Evolutionary conservation across 23 red algal genomes (phyloP), one percentile per base, ranked within the genome.

Genomic region (Gracilaria gracilis): DNA sequence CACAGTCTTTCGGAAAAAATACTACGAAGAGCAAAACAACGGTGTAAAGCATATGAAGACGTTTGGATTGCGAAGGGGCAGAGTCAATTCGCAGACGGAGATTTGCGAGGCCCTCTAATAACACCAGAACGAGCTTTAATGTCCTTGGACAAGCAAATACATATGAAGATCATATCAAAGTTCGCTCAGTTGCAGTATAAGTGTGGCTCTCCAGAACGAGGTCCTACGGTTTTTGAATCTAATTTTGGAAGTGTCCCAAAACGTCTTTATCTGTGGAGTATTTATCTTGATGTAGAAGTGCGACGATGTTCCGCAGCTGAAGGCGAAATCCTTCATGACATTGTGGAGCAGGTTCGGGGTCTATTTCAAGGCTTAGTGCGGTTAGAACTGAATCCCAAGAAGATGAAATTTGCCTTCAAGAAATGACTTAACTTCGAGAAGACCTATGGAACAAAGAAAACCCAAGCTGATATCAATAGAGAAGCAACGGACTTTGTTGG

Each of bases 101-200:
- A 96, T 33, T 40, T 74, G 9, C 42, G 42, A 25, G 90, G 7
- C 0, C 94, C 80, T 32, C 82, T 94, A 17, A 77, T 57, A 20
- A 80, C 86, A 32, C 80, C 90, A 3, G 94, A 96, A 77, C 82
- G 91, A 13, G 93, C 97, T 42, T 83, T 99, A 50, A 35, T 83
- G 29, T 58, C 89, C 57, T 61, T 99, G 64, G 80, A 89, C 32
- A 51, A 86, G 66, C 38, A 44, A 28, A 80, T 87, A 48, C 97
- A 96, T 77, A 40, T 96, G 13, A 78, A 32, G n/a, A 76, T 88
- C 42, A 96, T 95, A 57, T 69, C 92, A 23, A 94, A 94, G 82
- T 96, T 95, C 88, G 93, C 94, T 39, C 82, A 88, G 38, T 86
- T 99, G 50, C 94, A 99, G 76, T 99, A 96, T 85, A 94, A 95